Evolutionary conservation across 805 yeast species (phyloP).

Genomic region (Zygosaccharomyces bailii): DNA sequence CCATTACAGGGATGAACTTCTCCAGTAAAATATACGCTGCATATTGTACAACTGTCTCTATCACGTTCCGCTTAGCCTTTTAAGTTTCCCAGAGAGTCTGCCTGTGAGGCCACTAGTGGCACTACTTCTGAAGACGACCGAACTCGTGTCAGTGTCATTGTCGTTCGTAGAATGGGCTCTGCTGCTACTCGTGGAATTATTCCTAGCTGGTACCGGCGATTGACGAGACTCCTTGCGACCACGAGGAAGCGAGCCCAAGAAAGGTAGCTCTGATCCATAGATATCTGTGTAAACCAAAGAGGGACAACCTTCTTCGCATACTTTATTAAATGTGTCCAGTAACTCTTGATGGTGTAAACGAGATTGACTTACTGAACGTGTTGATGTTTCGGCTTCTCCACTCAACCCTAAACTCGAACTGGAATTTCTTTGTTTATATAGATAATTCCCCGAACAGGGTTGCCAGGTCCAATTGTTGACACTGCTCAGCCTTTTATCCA

Average conservation of each 20-base stretch:
- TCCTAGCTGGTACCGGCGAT: conserved; percentile 5
- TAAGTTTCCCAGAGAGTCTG: conserved; percentile 11
- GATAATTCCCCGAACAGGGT: conserved; percentile 10
- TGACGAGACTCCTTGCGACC: conserved; percentile 9
- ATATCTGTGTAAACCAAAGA: conserved; percentile 10
- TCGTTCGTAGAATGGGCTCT: conserved; percentile 7
- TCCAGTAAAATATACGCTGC: conserved; percentile 31
- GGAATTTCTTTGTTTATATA: conserved; percentile 10
- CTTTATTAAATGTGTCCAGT: conserved; percentile 31
- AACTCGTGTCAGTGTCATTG: conserved; percentile 12
- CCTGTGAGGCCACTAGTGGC: conserved; percentile 13
- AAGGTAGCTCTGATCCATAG: conserved; percentile 17
- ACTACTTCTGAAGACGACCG: conserved; percentile 17
- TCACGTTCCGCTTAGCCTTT: conserved; percentile 11
- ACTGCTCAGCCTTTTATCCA: conserved; percentile 66
- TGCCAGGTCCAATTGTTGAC: conserved; percentile 34
- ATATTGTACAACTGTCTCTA: neutral
- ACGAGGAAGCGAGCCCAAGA: conserved; percentile 11
- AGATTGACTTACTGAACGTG: conserved; percentile 29
- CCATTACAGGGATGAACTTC: conserved; percentile 75
- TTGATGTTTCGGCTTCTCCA: conserved; percentile 21
- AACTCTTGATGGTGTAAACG: conserved; percentile 29
- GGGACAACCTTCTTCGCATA: conserved; percentile 20
- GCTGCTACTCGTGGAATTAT: conserved; percentile 8
- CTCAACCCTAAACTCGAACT: conserved; percentile 13